phyloP scores from a whole-genome alignment of 768 basidiomycete species.

The Termitomyces titanicus region DNA sequence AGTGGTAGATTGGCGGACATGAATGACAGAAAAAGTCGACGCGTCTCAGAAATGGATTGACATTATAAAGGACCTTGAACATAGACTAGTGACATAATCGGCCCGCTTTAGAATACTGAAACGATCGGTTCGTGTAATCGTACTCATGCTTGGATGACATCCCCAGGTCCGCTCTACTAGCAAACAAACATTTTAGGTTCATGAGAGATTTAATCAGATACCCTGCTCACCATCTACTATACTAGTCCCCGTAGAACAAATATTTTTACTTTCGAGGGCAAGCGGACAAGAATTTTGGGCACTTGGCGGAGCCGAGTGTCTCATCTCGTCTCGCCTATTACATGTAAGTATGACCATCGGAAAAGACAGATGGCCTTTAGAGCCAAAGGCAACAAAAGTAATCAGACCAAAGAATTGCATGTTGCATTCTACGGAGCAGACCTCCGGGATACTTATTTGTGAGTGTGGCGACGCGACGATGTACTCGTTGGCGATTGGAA shows the following conservation, averaged over 20 bases:
- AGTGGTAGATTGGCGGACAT: constrained; percentile 6
- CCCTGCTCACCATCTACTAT: not conserved
- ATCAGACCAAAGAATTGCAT: not conserved
- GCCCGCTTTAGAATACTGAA: not conserved
- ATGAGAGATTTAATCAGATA: not conserved
- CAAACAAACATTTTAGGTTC: not conserved
- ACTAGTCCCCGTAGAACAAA: not conserved
- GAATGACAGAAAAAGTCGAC: not conserved
- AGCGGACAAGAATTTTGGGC: too few relatives aligned
- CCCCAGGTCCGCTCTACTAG: not conserved
- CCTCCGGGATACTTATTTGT: not conserved
- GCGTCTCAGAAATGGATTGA: not conserved
- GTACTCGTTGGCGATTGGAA: too few relatives aligned
- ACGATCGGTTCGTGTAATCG: not conserved
- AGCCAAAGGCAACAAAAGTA: too few relatives aligned
- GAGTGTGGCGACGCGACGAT: not conserved
- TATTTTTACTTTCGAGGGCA: too few relatives aligned
- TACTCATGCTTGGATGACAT: not conserved
- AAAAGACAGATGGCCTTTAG: too few relatives aligned
- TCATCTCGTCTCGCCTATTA: too few relatives aligned
- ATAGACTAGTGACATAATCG: constrained; percentile 9
- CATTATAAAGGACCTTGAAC: constrained; percentile 2
- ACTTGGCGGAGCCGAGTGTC: too few relatives aligned
- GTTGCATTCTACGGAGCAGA: not conserved
- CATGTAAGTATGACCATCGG: too few relatives aligned